Percentiles rank a stretch among this genome's conserved stretches.
Conservation (phyloP, 2,329 filamentous ascomycete genomes). For the Colletotrichum sp. region DNA sequence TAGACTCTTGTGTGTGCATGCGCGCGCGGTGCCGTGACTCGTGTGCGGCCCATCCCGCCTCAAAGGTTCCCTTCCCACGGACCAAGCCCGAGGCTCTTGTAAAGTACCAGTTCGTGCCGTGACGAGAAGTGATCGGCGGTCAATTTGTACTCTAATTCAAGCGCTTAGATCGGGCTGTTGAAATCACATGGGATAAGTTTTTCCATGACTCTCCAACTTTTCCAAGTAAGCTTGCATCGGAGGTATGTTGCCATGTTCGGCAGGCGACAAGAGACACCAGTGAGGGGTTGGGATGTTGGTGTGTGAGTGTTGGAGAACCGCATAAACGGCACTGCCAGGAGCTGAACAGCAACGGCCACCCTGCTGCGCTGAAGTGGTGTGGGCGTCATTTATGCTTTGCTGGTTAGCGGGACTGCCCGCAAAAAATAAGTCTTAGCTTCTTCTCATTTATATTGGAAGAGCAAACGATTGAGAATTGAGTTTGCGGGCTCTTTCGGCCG, state of each 20-base stretch:
- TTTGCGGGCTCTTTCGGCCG: not conserved
- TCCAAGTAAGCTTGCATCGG: not conserved
- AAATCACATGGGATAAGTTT: not conserved
- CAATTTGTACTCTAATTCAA: not conserved
- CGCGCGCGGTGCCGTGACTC: not conserved
- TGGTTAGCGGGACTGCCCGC: not conserved
- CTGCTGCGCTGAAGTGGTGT: not conserved
- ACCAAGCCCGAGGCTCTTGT: not conserved
- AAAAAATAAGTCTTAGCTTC: not conserved
- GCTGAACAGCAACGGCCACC: not conserved
- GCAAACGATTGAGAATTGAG: not conserved
- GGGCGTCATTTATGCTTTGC: not conserved
- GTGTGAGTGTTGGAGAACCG: not conserved
- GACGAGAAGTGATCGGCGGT: not conserved
- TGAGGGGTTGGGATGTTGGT: not conserved
- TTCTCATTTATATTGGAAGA: not conserved
- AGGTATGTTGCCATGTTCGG: slow-evolving; percentile 9
- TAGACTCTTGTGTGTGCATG: not conserved
- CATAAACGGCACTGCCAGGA: not conserved
- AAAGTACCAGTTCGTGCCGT: not conserved
- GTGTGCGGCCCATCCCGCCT: not conserved
- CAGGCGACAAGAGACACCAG: not conserved
- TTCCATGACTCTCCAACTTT: not conserved
- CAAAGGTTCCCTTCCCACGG: not conserved
- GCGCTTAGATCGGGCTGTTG: not conserved